Evolutionary conservation across 169 alveolate species (phyloP).

Genomic region (Eimeria acervulina): DNA sequence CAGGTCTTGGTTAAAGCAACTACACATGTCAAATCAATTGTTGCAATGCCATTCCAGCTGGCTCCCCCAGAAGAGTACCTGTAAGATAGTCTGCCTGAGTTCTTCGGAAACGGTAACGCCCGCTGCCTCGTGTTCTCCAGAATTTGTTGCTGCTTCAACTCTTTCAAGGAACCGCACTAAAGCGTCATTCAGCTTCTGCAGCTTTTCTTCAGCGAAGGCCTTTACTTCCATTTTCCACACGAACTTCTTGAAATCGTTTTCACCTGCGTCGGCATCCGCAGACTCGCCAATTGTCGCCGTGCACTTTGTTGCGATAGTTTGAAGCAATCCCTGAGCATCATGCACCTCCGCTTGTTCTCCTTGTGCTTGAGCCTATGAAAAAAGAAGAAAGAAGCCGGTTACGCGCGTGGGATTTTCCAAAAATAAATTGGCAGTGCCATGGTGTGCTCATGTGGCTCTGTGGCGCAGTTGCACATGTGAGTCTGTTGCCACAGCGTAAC

Average conservation of each 20-base stretch:
- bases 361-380: constrained; percentile 24
- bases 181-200: constrained; percentile 22
- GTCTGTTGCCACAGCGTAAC: too few relatives aligned
- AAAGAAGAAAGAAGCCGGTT: neutral
- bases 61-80: neutral
- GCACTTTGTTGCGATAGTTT: constrained; percentile 61
- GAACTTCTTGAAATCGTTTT: constrained; percentile 44
- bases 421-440: too few relatives aligned
- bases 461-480: too few relatives aligned
- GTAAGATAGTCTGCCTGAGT: constrained; percentile 55
- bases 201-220: constrained; percentile 43
- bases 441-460: too few relatives aligned
- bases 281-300: constrained; percentile 69
- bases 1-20: neutral
- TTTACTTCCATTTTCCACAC: constrained; percentile 70
- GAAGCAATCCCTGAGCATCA: constrained; percentile 66
- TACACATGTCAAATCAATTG: neutral
- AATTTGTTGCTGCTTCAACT: constrained; percentile 39
- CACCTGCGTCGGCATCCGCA: constrained; percentile 44
- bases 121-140: neutral
- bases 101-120: constrained; percentile 13
- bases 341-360: constrained; percentile 23
- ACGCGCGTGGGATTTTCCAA: too few relatives aligned
- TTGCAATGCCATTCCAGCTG: neutral
- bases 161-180: constrained; percentile 20